Evolutionary conservation across 2,329 filamentous ascomycete genomes (phyloP).

Genomic region (Thelonectria blattea): DNA sequence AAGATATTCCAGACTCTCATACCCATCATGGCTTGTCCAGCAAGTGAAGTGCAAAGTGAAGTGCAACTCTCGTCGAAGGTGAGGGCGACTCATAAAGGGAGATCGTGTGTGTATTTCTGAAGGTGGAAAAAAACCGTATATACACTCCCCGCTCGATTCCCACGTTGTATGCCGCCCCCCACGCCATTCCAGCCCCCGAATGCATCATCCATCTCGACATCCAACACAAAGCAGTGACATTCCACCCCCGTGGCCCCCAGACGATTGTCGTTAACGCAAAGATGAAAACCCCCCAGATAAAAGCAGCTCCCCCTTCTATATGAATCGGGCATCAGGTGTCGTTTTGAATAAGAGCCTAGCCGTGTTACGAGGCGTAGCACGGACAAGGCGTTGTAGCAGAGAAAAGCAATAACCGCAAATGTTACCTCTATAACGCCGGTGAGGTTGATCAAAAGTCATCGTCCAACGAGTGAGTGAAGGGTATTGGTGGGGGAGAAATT

Average conservation of each 20-base stretch:
- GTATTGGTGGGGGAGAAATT: slow-evolving; percentile 16
- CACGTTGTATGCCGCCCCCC: slow-evolving; percentile 1
- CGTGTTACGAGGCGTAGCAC: slow-evolving; percentile 3
- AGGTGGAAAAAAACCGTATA: slow-evolving; percentile 29
- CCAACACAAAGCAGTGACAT: slow-evolving; percentile 14
- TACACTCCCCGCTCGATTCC: slow-evolving; percentile 23
- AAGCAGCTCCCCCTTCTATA: slow-evolving; percentile 2
- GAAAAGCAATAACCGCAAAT: slow-evolving; percentile 7
- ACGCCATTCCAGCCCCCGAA: slow-evolving; percentile 1
- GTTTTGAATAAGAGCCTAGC: neutral
- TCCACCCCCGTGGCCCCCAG: slow-evolving; percentile 7
- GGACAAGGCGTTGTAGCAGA: slow-evolving; percentile 1
- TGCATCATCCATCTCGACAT: slow-evolving; percentile 13
- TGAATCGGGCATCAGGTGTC: neutral
- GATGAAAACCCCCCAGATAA: neutral
- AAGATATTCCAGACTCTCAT: slow-evolving; percentile 5
- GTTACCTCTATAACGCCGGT: slow-evolving; percentile 22
- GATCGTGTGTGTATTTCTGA: slow-evolving; percentile 25
- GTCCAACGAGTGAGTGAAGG: slow-evolving; percentile 17
- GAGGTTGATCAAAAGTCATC: slow-evolving; percentile 5
- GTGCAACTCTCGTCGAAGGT: neutral
- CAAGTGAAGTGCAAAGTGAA: neutral
- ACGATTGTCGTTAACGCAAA: slow-evolving; percentile 9
- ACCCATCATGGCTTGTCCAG: neutral
- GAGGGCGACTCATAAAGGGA: slow-evolving; percentile 8